Conservation (phyloP, 495 filamentous ascomycete genomes). For the Chaetomium fimeti region DNA sequence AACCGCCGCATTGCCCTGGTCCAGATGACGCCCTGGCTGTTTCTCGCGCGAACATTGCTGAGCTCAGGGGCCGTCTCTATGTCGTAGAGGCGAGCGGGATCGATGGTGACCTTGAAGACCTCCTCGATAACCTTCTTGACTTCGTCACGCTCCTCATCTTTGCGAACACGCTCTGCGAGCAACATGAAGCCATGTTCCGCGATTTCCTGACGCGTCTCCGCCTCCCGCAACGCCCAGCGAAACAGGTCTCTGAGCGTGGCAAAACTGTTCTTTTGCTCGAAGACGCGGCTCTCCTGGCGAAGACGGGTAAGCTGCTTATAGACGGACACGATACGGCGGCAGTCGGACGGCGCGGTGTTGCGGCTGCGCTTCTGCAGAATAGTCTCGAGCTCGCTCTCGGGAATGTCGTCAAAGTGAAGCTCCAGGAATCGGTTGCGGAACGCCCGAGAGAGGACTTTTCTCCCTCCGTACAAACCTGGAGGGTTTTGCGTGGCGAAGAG, state of each 20-base stretch:
- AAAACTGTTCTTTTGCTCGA: constrained; percentile 97
- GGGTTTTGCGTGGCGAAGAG: constrained; percentile 99
- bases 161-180: constrained; percentile 89
- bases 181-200: constrained; percentile 95
- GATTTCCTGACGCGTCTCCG: constrained; percentile 81
- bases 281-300: constrained; percentile 83
- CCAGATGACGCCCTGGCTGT: constrained; percentile 72
- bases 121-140: constrained; percentile 88
- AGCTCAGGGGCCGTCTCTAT: constrained; percentile 53
- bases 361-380: constrained; percentile 86
- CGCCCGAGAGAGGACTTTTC: constrained; percentile 87
- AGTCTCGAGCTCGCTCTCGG: constrained; percentile 87
- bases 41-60: constrained; percentile 50
- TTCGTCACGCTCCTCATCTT: constrained; percentile 75
- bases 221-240: constrained; percentile 86
- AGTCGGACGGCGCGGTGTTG: constrained; percentile 85
- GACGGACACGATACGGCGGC: constrained; percentile 83
- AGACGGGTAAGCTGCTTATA: constrained; percentile 87
- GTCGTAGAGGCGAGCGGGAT: constrained; percentile 70
- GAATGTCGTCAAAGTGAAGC: constrained; percentile 97
- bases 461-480: constrained; percentile 88
- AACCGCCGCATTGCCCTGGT: constrained; percentile 90
- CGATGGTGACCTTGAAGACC: constrained; percentile 83
- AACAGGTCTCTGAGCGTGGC: constrained; percentile 96
- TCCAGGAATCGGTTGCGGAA: constrained; percentile 97